Conservation (phyloP, 2,329 filamentous ascomycete species). For the Stagonosporopsis tanaceti region DNA sequence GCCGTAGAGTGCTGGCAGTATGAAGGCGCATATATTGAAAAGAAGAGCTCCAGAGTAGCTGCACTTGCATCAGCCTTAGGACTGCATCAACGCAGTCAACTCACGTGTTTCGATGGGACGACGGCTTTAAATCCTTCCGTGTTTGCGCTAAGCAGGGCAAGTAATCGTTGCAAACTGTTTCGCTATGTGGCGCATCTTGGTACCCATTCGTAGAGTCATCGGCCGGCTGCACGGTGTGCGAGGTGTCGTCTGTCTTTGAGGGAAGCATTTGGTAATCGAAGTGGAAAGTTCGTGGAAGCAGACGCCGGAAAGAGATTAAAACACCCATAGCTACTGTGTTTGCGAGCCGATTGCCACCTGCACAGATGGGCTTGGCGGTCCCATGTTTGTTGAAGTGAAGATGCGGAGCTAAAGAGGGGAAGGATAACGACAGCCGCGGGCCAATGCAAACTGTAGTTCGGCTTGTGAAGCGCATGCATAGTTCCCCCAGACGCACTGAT, state of each 20-base stretch:
- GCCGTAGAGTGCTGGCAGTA: conserved; percentile 71
- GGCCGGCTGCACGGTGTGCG: conserved; percentile 9
- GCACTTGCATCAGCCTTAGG: not conserved
- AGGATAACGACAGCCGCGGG: too few species aligned
- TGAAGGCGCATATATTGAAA: conserved; percentile 70
- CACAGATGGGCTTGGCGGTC: too few species aligned
- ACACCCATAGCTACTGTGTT: too few species aligned
- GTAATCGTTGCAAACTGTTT: not conserved
- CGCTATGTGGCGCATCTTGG: not conserved
- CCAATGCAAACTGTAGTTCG: too few species aligned
- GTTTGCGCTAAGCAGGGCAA: not conserved
- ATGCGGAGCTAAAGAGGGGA: too few species aligned
- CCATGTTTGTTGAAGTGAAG: too few species aligned
- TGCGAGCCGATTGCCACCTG: too few species aligned
- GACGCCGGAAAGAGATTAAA: too few species aligned
- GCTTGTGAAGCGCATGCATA: too few species aligned
- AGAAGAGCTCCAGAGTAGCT: conserved; percentile 65
- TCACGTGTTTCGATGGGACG: conserved; percentile 5
- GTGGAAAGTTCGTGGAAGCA: not conserved
- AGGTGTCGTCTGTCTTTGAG: conserved; percentile 19
- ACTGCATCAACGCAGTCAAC: not conserved
- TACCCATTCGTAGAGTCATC: not conserved
- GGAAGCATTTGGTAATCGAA: conserved; percentile 28
- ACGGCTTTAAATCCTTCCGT: not conserved
- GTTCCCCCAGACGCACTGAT: too few species aligned